phyloP scores from a whole-genome alignment of 352 stramenopile genomes.

The Phytophthora foliorum region DNA sequence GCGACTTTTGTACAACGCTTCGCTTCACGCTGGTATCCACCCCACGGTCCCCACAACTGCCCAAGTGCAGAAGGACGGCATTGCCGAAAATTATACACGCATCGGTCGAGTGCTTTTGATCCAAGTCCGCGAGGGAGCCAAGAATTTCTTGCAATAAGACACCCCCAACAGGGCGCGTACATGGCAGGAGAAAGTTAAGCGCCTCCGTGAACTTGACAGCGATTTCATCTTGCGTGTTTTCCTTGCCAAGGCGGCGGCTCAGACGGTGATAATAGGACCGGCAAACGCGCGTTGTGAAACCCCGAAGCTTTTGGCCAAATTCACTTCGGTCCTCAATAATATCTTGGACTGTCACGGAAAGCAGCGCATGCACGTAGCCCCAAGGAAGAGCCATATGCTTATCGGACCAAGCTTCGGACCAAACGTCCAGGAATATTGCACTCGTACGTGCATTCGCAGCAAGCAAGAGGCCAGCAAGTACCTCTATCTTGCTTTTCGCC shows the following conservation, averaged over 20 bases:
- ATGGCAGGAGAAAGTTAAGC: conserved; percentile 41
- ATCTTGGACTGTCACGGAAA: conserved; percentile 34
- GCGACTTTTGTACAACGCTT: conserved; percentile 45
- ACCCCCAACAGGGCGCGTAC: conserved; percentile 11
- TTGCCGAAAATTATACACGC: conserved; percentile 43
- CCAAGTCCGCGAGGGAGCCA: conserved; percentile 28
- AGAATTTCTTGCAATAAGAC: conserved; percentile 40
- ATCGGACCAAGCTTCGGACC: conserved; percentile 55
- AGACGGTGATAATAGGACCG: conserved; percentile 35
- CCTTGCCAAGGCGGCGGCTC: conserved; percentile 11
- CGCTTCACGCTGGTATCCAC: conserved; percentile 31
- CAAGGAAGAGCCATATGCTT: conserved; percentile 43
- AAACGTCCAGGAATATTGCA: conserved; percentile 54
- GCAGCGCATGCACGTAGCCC: conserved; percentile 54
- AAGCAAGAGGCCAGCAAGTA: conserved; percentile 32
- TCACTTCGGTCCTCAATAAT: conserved; percentile 19
- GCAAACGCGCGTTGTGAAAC: conserved; percentile 31
- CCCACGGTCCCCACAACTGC: conserved; percentile 23
- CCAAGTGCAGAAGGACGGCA: conserved; percentile 39
- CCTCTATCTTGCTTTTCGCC: conserved; percentile 36
- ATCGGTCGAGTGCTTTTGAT: conserved; percentile 1
- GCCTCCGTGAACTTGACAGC: conserved; percentile 38
- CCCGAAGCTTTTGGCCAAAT: conserved; percentile 34
- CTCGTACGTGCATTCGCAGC: conserved; percentile 27
- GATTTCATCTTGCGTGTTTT: conserved; percentile 22